Percentiles rank a stretch among this genome's conserved stretches.
Evolutionary conservation across 106 monocot genomes (phyloP).

Genomic region (Allium fistulosum): DNA sequence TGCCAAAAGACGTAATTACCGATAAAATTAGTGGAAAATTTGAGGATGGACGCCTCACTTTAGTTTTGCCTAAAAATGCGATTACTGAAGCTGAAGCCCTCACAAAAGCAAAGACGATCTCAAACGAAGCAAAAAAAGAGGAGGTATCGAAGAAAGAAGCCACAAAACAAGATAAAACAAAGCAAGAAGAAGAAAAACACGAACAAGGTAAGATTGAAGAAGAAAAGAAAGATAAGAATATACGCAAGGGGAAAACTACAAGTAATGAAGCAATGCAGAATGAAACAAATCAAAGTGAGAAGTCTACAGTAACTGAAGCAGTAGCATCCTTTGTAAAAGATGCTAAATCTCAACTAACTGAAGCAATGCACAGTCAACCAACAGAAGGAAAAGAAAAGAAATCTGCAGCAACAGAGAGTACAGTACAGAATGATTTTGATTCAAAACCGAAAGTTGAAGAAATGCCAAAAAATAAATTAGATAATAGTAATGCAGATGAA

Average conservation of each 20-base stretch:
- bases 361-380: too few species aligned
- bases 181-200: too few species aligned
- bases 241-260: neutral
- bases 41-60: constrained; percentile 9
- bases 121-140: neutral
- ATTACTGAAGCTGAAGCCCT: neutral
- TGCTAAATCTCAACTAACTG: too few species aligned
- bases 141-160: neutral
- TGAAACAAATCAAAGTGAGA: neutral
- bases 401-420: too few species aligned
- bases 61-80: constrained; percentile 10
- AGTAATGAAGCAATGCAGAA: neutral
- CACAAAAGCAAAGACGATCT: neutral
- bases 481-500: neutral
- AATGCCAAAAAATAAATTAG: neutral
- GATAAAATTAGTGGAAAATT: constrained; percentile 16
- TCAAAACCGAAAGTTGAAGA: neutral
- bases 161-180: neutral
- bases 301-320: neutral
- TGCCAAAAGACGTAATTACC: constrained; percentile 8
- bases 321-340: too few species aligned
- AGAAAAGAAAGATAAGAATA: neutral
- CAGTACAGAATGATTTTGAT: neutral
- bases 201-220: neutral
- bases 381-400: too few species aligned